Evolutionary conservation across 2,329 filamentous ascomycete genomes (phyloP).

Genomic region (Trichothecium roseum): DNA sequence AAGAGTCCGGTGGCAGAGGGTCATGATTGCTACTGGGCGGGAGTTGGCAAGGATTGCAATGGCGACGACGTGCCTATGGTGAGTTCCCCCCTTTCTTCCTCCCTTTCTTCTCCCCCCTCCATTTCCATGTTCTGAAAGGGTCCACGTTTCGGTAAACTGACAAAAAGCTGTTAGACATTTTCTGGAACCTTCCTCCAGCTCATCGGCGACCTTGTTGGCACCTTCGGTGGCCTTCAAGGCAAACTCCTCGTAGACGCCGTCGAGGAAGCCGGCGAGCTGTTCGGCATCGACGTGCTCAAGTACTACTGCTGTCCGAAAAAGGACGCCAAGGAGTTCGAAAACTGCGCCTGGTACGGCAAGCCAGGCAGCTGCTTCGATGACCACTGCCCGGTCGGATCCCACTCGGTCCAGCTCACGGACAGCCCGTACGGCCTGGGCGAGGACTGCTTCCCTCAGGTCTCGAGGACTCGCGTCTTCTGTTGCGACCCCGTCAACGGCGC

Average conservation of each 20-base stretch:
- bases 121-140: too few species aligned
- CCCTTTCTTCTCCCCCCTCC: constrained; percentile 13
- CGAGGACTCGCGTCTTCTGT: constrained; percentile 18
- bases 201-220: too few species aligned
- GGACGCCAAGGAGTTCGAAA: constrained; percentile 17
- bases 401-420: constrained; percentile 17
- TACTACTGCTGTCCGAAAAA: constrained; percentile 17
- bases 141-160: too few species aligned
- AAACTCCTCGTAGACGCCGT: constrained; percentile 10
- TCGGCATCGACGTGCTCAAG: constrained; percentile 11
- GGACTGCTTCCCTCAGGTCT: too few species aligned
- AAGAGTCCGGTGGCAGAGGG: constrained; percentile 11
- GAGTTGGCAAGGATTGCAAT: constrained; percentile 11
- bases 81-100: too few species aligned
- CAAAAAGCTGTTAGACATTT: too few species aligned
- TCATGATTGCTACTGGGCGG: constrained; percentile 14
- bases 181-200: too few species aligned
- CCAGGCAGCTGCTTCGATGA: constrained; percentile 20
- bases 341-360: constrained; percentile 25
- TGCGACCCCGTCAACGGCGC: constrained; percentile 18
- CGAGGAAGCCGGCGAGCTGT: constrained; percentile 6
- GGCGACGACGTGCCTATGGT: too few species aligned
- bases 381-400: constrained; percentile 15
- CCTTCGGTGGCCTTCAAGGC: too few species aligned
- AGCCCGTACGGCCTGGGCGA: constrained; percentile 15